Evolutionary conservation across 805 yeast species (phyloP).

Genomic region (Candida maris): DNA sequence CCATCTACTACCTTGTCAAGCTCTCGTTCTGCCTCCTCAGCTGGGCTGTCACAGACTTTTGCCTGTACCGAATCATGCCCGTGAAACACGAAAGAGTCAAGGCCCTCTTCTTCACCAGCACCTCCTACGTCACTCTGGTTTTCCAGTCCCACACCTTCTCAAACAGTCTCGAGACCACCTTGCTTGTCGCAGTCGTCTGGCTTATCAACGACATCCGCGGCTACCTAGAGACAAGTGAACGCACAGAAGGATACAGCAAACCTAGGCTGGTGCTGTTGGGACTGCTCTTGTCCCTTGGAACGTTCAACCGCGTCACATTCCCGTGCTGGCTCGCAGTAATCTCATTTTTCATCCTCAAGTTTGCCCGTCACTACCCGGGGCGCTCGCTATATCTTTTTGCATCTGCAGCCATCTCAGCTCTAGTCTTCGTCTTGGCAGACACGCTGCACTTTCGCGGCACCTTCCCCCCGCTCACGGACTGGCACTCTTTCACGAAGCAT

Average conservation of each 20-base stretch:
- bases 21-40: slow-evolving; percentile 37
- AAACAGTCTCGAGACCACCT: slow-evolving; percentile 72
- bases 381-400: slow-evolving; percentile 32
- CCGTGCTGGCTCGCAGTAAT: slow-evolving; percentile 73
- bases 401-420: slow-evolving; percentile 36
- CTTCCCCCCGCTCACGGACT: slow-evolving; percentile 1
- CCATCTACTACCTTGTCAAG: slow-evolving; percentile 52
- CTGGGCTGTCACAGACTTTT: slow-evolving; percentile 32
- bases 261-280: slow-evolving; percentile 36
- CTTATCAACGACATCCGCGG: slow-evolving; percentile 38
- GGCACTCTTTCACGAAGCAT: slow-evolving; percentile 7
- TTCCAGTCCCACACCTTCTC: slow-evolving; percentile 87
- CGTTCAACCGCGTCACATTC: slow-evolving; percentile 84
- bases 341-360: slow-evolving; percentile 40
- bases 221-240: slow-evolving; percentile 9
- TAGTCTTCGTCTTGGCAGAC: slow-evolving; percentile 48
- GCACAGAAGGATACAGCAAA: slow-evolving; percentile 1
- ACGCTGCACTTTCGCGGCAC: slow-evolving; percentile 35
- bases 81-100: slow-evolving; percentile 32
- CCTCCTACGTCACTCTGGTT: slow-evolving; percentile 68
- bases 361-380: slow-evolving; percentile 34
- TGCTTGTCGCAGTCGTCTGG: slow-evolving; percentile 49
- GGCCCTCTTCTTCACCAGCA: slow-evolving; percentile 46
- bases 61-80: slow-evolving; percentile 30
- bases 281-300: slow-evolving; percentile 57